phyloP scores from a whole-genome alignment of 208 protist genomes.

The Blastocrithidia nonstop region DNA sequence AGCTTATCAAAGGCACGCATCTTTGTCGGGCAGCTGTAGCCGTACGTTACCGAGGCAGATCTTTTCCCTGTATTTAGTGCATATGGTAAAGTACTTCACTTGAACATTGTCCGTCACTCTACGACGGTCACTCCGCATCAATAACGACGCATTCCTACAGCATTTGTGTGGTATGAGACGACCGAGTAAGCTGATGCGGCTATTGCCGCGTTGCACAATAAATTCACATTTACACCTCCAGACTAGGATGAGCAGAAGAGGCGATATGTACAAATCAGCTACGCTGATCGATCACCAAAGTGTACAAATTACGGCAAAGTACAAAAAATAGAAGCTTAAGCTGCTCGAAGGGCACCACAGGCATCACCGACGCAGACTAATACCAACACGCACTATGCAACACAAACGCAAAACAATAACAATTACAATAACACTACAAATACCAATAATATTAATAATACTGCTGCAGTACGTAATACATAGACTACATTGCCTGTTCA shows the following conservation, averaged over 20 bases:
- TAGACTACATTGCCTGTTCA: too few relatives aligned
- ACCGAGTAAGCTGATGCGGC: slow-evolving; percentile 40
- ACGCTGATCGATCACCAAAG: slow-evolving; percentile 36
- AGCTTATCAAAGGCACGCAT: slow-evolving; percentile 31
- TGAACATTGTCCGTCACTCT: slow-evolving; percentile 43
- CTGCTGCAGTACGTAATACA: too few relatives aligned
- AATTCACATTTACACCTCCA: slow-evolving; percentile 33
- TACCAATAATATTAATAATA: too few relatives aligned
- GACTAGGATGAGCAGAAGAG: slow-evolving; percentile 30
- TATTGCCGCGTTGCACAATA: slow-evolving; percentile 49
- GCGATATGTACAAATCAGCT: slow-evolving; percentile 60
- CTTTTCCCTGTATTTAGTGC: slow-evolving; percentile 42
- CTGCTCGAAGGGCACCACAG: too few relatives aligned
- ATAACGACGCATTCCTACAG: slow-evolving; percentile 31
- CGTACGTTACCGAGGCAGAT: slow-evolving; percentile 43
- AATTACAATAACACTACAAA: too few relatives aligned
- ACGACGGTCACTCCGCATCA: slow-evolving; percentile 43
- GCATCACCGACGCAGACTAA: too few relatives aligned
- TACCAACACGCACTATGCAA: too few relatives aligned
- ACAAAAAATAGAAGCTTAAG: too few relatives aligned
- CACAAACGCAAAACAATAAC: too few relatives aligned
- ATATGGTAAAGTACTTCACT: slow-evolving; percentile 34
- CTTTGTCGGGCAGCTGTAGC: slow-evolving; percentile 55
- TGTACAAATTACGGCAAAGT: slow-evolving; percentile 19
- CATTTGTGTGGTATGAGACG: slow-evolving; percentile 53